Percentiles rank a stretch among this genome's conserved stretches.
phyloP scores from a whole-genome alignment of 164 flowering plant genomes.

The Santalum album region DNA sequence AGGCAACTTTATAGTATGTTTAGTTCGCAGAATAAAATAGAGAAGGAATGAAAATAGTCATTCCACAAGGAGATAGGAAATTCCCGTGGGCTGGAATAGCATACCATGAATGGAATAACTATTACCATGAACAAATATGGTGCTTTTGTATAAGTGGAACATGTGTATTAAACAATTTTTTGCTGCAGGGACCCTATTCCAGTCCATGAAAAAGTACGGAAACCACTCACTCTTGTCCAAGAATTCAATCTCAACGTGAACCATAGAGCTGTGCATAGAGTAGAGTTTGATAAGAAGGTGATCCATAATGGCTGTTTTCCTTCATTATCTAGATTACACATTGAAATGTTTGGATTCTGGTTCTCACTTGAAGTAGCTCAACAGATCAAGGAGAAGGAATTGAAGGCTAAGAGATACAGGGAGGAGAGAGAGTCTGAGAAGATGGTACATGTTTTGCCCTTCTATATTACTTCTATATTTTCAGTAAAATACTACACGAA shows the following conservation, averaged over 20 bases:
- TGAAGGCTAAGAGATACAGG: conserved; percentile 73
- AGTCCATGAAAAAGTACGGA: conserved; percentile 68
- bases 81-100: too few species aligned
- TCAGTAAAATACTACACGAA: too few species aligned
- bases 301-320: background rate
- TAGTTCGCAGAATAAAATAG: too few species aligned
- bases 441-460: conserved; percentile 47
- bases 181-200: conserved; percentile 85
- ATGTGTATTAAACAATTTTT: background rate
- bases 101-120: too few species aligned
- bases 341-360: background rate
- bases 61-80: too few species aligned
- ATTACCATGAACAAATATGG: too few species aligned
- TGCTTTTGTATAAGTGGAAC: too few species aligned
- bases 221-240: conserved; percentile 77
- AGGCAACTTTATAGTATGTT: too few species aligned
- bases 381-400: conserved; percentile 83
- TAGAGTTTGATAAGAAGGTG: conserved; percentile 88
- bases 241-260: conserved; percentile 64
- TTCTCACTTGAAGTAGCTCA: background rate
- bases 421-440: conserved; percentile 79
- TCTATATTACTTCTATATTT: too few species aligned
- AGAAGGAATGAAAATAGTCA: too few species aligned
- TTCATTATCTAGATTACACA: background rate
- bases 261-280: conserved; percentile 75